phyloP scores from a whole-genome alignment of 805 yeast genomes.

The Candida sithepensis region DNA sequence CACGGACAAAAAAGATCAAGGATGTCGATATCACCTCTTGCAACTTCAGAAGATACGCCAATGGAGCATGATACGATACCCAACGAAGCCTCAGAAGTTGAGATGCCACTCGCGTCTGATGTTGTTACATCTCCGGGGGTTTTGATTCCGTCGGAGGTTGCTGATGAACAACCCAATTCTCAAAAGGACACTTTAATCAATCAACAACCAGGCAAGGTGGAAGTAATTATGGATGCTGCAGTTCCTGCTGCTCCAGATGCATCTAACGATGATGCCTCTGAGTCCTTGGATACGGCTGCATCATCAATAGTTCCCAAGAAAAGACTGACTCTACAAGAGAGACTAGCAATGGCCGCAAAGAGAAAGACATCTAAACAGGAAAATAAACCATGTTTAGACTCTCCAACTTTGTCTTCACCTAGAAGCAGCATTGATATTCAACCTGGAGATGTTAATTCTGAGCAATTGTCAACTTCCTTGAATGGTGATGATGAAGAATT shows the following conservation, averaged over 20 bases:
- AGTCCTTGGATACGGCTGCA: no score
- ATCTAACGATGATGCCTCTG: neutral
- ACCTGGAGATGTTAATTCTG: no score
- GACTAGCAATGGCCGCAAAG: conserved; percentile 77
- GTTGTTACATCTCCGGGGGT: no score
- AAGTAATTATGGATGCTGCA: neutral
- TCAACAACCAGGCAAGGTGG: neutral
- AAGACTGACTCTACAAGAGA: conserved; percentile 75
- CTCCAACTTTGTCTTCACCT: conserved; percentile 2
- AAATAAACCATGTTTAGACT: neutral
- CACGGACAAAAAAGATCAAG: no score
- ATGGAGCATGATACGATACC: neutral
- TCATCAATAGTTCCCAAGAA: conserved; percentile 46
- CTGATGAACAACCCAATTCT: neutral
- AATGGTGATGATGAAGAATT: conserved; percentile 3
- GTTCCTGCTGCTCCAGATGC: neutral
- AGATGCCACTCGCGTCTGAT: no score
- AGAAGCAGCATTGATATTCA: conserved; percentile 5
- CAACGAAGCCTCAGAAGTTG: no score
- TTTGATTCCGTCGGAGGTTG: no score
- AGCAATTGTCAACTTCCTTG: no score
- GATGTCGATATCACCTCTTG: neutral
- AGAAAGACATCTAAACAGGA: conserved; percentile 20
- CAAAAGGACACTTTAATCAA: neutral
- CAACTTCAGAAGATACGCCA: neutral